Evolutionary conservation across 2,329 filamentous ascomycete genomes (phyloP).

Genomic region (Cladosporium velox): DNA sequence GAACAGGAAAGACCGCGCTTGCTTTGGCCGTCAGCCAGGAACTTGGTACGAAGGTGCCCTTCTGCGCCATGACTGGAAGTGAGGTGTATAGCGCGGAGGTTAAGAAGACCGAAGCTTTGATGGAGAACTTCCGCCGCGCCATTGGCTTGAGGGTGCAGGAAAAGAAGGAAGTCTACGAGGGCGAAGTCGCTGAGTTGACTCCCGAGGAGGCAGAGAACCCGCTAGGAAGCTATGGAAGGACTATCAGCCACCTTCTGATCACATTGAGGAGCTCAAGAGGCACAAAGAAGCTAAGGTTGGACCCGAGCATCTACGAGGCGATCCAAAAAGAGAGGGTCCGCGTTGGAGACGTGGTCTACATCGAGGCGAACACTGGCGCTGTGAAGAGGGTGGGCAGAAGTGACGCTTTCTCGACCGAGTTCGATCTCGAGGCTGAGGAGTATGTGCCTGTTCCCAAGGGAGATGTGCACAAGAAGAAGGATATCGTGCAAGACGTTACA

Average conservation of each 20-base stretch:
- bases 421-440: conserved; percentile 97
- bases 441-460: conserved; percentile 99
- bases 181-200: conserved; percentile 95
- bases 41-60: conserved; percentile 95
- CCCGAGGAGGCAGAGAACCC: conserved; percentile 98
- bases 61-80: conserved; percentile 96
- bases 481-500: conserved; percentile 98
- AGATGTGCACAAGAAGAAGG: conserved; percentile 99
- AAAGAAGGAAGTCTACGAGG: conserved; percentile 99
- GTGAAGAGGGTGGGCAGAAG: conserved; percentile 96
- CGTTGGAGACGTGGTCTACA: conserved; percentile 97
- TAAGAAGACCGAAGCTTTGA: conserved; percentile 98
- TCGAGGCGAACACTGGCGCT: conserved; percentile 96
- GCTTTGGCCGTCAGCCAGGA: conserved; percentile 96
- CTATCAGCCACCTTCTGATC: conserved; percentile 92
- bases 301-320: conserved; percentile 98
- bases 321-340: conserved; percentile 98
- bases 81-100: conserved; percentile 98
- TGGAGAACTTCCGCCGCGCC: conserved; percentile 98
- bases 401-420: conserved; percentile 96
- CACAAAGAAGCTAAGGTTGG: conserved; percentile 94
- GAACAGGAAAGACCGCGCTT: conserved; percentile 95
- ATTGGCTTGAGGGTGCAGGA: conserved; percentile 97
- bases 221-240: conserved; percentile 93
- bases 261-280: conserved; percentile 93